phyloP scores from a whole-genome alignment of 106 monocot genomes.

The Vanilla planifolia region DNA sequence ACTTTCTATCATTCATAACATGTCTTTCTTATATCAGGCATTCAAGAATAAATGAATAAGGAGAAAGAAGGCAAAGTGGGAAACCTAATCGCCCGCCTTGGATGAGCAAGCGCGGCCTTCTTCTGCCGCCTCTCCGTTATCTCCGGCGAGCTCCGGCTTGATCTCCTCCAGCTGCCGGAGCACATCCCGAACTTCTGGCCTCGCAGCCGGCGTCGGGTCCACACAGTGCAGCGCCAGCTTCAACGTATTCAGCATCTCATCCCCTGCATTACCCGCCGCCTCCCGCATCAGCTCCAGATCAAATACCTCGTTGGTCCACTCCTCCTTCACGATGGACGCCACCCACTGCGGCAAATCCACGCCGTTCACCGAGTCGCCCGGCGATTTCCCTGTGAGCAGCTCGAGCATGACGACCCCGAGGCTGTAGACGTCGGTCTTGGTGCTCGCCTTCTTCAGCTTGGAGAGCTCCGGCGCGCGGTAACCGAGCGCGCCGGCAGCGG shows the following conservation, averaged over 20 bases:
- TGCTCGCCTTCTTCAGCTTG: conserved; percentile 70
- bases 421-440: conserved; percentile 81
- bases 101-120: conserved; percentile 2
- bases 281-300: conserved; percentile 77
- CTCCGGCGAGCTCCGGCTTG: conserved; percentile 39
- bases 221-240: conserved; percentile 88
- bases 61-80: neutral
- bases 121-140: neutral
- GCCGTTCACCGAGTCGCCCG: conserved; percentile 64
- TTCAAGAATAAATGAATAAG: neutral
- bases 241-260: conserved; percentile 68
- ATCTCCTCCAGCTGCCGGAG: conserved; percentile 72
- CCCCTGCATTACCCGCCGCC: conserved; percentile 28
- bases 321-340: conserved; percentile 77
- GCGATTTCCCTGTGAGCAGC: conserved; percentile 82
- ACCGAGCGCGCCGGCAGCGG: conserved; percentile 56
- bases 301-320: conserved; percentile 92
- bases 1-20: too few relatives aligned
- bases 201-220: conserved; percentile 51
- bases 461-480: conserved; percentile 87
- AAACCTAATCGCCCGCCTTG: neutral
- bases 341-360: conserved; percentile 87
- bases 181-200: conserved; percentile 69
- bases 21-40: too few relatives aligned
- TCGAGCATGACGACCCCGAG: conserved; percentile 82